Percentiles rank a stretch among this genome's conserved stretches.
phyloP scores from a whole-genome alignment of 805 yeast species.

The Candida taoyuanica region DNA sequence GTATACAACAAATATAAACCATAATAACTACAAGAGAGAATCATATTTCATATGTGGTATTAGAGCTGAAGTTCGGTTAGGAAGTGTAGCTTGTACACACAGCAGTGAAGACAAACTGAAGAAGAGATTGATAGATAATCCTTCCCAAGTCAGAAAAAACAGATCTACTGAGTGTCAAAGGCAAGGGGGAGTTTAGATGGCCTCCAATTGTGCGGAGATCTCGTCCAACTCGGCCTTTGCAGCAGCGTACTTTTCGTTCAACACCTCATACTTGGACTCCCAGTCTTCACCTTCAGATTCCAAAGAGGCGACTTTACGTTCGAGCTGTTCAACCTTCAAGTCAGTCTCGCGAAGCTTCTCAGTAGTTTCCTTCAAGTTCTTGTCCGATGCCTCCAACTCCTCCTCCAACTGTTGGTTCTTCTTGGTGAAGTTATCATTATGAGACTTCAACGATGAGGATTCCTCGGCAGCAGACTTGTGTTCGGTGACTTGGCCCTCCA shows the following conservation, averaged over 20 bases:
- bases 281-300: slow-evolving; percentile 89
- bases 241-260: slow-evolving; percentile 71
- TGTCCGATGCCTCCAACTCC: slow-evolving; percentile 86
- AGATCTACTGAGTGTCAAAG: too few relatives aligned
- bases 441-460: slow-evolving; percentile 79
- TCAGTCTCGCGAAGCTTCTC: slow-evolving; percentile 93
- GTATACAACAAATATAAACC: too few relatives aligned
- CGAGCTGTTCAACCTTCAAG: slow-evolving; percentile 92
- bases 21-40: too few relatives aligned
- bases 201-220: slow-evolving; percentile 91
- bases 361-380: slow-evolving; percentile 87
- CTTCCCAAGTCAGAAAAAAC: too few relatives aligned
- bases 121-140: too few relatives aligned
- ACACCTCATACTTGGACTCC: slow-evolving; percentile 88
- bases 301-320: slow-evolving; percentile 86
- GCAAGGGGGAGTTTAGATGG: slow-evolving; percentile 21
- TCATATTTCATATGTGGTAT: too few relatives aligned
- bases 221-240: slow-evolving; percentile 95
- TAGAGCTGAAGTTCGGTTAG: too few relatives aligned
- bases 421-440: slow-evolving; percentile 87
- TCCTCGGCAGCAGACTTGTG: slow-evolving; percentile 87
- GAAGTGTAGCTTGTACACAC: too few relatives aligned
- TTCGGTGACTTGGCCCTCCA: slow-evolving; percentile 67
- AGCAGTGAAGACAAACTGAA: too few relatives aligned
- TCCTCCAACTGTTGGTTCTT: slow-evolving; percentile 86